Percentiles rank a stretch among this genome's conserved stretches.
These are phyloP conservation scores for Pyrus bretschneideri DNA, from an alignment of 306 rosid species.

Conservation along the genomic window DNA sequence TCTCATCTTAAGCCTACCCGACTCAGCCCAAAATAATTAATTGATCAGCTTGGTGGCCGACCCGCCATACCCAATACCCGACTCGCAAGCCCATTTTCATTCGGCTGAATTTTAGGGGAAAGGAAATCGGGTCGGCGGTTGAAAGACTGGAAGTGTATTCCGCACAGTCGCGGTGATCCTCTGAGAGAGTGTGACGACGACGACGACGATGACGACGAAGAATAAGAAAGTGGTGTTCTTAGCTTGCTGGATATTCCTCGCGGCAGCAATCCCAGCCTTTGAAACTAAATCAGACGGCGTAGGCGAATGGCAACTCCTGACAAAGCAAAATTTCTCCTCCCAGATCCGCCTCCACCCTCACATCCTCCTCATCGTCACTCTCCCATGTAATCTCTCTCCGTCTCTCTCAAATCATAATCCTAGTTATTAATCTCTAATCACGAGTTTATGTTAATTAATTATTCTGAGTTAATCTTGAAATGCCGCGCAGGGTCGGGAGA, in stretches of 20 bases:
- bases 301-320: conserved; percentile 64
- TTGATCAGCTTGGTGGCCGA: background rate
- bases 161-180: background rate
- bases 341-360: conserved; percentile 78
- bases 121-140: background rate
- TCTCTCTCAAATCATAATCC: background rate
- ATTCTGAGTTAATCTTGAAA: conserved; percentile 21
- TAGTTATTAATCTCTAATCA: background rate
- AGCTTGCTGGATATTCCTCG: background rate
- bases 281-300: conserved; percentile 21
- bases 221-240: background rate
- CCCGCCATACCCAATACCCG: background rate
- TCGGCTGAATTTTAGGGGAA: background rate
- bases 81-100: background rate
- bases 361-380: conserved; percentile 59
- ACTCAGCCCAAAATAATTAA: no score
- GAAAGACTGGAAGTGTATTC: background rate
- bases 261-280: conserved; percentile 1
- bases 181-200: background rate
- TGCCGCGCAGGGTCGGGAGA: conserved; percentile 75
- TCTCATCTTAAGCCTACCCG: no score
- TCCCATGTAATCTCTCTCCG: conserved; percentile 52
- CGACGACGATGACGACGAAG: background rate
- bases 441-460: background rate
- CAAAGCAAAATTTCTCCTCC: conserved; percentile 75